Evolutionary conservation across 1,284 basidiomycete genomes (phyloP), one percentile per base, ranked within the genome.

Genomic region (Malassezia cuniculi): DNA sequence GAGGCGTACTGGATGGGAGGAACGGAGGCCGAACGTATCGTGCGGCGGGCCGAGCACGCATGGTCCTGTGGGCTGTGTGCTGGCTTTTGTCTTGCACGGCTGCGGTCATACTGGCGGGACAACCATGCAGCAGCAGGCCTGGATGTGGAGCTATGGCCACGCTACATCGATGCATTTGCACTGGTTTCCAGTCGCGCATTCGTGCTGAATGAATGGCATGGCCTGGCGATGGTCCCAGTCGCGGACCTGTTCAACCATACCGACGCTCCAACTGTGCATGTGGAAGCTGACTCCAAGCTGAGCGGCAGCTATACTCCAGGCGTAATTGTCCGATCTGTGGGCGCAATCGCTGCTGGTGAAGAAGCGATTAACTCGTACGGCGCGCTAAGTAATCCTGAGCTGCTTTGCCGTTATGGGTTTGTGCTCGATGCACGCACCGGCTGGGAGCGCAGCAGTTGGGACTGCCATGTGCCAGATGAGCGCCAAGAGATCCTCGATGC

Each of bases 331-430:
- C 49, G 56, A 6, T 49, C 47, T 4, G 29, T 45, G 6, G 16
- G 20, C 8, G 15, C 40, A 1, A 29, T 51, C 20, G 16, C 31
- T 0, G 4, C 31, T 3, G 39, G 36, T 5, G 41, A 47, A 1
- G 56, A 63, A 31, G 33, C 47, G 8, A 53, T 48, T 40, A 65
- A 62, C 47, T 51, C 52, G 9, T 65, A 65, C 39, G 61, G 61
- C 3, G 28, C 44, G 1, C 47, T 65, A 7, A 29, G 50, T 25
- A 63, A 63, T 36, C 41, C 57, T 2, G 40, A 49, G 12, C 44
- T 65, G 4, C 41, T 65, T 1, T 50, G 48, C 3, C 47, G 51
- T 3, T 65, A 65, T 35, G 61, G 61, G 5, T 65, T 65, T 26
- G 46, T 42, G 15, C 41, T 58, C 4, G 57, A 55, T n/a, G 48